Evolutionary conservation across 768 basidiomycete species (phyloP), one percentile per base, ranked within the genome.

Genomic region (Boletus huronensis): DNA sequence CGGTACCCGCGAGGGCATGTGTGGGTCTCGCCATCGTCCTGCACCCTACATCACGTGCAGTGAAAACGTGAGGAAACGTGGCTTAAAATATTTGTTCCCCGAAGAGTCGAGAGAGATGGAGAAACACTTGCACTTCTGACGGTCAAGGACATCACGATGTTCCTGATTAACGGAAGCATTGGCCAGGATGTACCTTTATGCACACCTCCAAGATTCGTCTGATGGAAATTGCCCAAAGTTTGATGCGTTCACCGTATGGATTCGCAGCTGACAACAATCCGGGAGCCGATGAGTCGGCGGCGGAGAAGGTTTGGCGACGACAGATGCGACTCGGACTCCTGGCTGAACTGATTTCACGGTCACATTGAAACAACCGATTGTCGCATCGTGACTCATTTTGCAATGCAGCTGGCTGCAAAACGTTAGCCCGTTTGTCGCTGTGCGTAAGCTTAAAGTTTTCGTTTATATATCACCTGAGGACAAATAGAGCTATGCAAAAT

Each of bases 11-110:
- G 35, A 36, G 45, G 34, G 19, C 17, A 40, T 32, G 14, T 44
- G 29, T 17, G 4, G 23, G 4, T 2, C 23, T 25, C 7, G 21
- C 19, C 26, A 29, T 23, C 21, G 14, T 42, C 25, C 25, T 14
- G 42, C 39, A 40, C 54, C 38, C 32, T 8, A 43, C 43, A 3
- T 40, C 59, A 51, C 58, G 49, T 61, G 58, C 26, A 9, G 23
- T 17, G 26, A 42, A n/a, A 21, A 31, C 36, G 16, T 2, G 25
- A 34, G 16, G 11, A 40, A 52, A 52, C 50, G 40, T 60, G 59
- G 49, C 50, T 21, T 32, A 10, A 10, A 17, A 42, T n/a, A 19
- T 34, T 36, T 25, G 25, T 46, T 46, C 58, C 25, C 25, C 26
- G 26, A 35, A 28, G 40, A n/a, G n/a, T n/a, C 9, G 44, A 42